Evolutionary conservation across 768 basidiomycete genomes (phyloP).

Genomic region (Ramaria rubella): DNA sequence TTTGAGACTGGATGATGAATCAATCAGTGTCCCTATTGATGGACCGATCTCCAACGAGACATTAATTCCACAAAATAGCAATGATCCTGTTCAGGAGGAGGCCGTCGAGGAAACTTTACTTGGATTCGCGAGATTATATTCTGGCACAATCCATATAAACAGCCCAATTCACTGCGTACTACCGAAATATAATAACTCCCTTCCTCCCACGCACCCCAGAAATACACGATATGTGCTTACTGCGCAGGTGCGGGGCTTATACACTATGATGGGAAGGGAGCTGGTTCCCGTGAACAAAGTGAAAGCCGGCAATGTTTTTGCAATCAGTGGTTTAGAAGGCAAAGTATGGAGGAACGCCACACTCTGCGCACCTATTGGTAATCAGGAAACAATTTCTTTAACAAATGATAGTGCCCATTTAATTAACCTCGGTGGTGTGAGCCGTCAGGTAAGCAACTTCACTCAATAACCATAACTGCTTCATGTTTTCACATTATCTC

Average conservation of each 20-base stretch:
- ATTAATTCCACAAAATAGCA: slow-evolving; percentile 16
- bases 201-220: slow-evolving; percentile 55
- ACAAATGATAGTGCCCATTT: slow-evolving; percentile 40
- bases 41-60: slow-evolving; percentile 6
- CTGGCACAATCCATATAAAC: slow-evolving; percentile 69
- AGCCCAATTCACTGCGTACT: slow-evolving; percentile 65
- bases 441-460: slow-evolving; percentile 45
- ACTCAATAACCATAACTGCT: neutral
- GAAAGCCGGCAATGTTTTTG: slow-evolving; percentile 90
- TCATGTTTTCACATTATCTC: slow-evolving; percentile 1
- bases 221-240: slow-evolving; percentile 61
- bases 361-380: slow-evolving; percentile 60
- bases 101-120: slow-evolving; percentile 60
- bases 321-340: slow-evolving; percentile 82
- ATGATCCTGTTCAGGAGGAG: slow-evolving; percentile 21
- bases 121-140: slow-evolving; percentile 92
- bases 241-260: slow-evolving; percentile 68
- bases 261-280: slow-evolving; percentile 97
- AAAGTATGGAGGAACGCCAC: slow-evolving; percentile 90
- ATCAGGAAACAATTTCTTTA: slow-evolving; percentile 33
- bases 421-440: slow-evolving; percentile 76
- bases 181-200: slow-evolving; percentile 72
- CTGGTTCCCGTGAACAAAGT: slow-evolving; percentile 79
- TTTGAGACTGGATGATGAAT: no score
- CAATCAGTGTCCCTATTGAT: no score